These are phyloP conservation scores for Gossypium stocksii DNA, from an alignment of 345 rosid genomes.

Conservation along the genomic window DNA sequence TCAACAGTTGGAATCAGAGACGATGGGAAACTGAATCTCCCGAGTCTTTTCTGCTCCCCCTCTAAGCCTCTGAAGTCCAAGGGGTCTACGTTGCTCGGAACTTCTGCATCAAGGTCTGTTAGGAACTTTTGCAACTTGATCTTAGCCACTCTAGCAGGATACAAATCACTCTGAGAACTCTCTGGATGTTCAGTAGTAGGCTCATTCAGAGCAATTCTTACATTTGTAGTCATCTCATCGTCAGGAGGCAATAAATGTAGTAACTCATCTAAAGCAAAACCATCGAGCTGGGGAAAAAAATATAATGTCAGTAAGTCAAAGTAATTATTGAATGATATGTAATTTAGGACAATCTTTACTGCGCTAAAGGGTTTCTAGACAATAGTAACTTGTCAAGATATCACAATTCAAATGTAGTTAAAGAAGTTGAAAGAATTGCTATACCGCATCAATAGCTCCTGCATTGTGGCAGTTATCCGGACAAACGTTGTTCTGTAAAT, in stretches of 20 bases:
- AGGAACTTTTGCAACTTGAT: neutral
- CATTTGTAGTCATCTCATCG: neutral
- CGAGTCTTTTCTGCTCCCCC: neutral
- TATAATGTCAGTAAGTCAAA: neutral
- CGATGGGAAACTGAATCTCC: neutral
- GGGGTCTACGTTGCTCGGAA: neutral
- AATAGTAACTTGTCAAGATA: neutral
- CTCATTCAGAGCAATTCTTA: neutral
- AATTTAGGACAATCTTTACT: neutral
- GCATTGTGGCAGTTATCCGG: neutral
- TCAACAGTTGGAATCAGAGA: neutral
- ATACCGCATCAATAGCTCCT: neutral
- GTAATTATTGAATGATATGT: neutral
- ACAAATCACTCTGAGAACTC: neutral
- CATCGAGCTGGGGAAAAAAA: neutral
- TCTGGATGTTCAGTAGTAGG: neutral
- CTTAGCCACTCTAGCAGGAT: too few relatives aligned
- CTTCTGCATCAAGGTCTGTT: conserved; percentile 1
- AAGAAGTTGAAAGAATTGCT: neutral
- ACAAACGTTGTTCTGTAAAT: neutral
- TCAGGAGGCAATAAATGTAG: neutral
- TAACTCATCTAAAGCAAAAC: neutral
- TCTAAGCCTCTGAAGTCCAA: neutral
- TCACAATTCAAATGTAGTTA: neutral
- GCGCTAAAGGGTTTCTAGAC: neutral